These are phyloP conservation scores for Lasiodiplodia gonubiensis DNA, from an alignment of 2,329 filamentous ascomycete species.

Conservation along the genomic window DNA sequence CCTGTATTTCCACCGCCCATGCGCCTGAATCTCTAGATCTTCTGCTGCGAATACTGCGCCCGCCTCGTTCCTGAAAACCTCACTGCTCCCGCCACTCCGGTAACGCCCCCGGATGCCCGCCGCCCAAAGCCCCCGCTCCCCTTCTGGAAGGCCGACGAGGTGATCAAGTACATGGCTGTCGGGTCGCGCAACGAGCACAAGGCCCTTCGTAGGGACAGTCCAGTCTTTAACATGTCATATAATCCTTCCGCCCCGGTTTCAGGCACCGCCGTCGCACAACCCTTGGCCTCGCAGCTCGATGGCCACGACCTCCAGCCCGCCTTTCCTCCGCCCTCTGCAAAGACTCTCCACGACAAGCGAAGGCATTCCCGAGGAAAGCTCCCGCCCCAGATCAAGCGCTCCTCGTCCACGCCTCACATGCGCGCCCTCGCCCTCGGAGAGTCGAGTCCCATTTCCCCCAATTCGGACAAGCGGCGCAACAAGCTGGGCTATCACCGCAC, in stretches of 20 bases:
- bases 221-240: slow-evolving; percentile 43
- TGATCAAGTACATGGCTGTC: slow-evolving; percentile 45
- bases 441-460: slow-evolving; percentile 52
- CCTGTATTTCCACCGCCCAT: slow-evolving; percentile 13
- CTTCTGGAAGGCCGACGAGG: slow-evolving; percentile 16
- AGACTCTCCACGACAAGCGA: slow-evolving; percentile 44
- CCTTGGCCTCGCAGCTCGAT: slow-evolving; percentile 21
- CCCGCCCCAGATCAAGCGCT: slow-evolving; percentile 49
- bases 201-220: slow-evolving; percentile 44
- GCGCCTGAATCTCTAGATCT: slow-evolving; percentile 23
- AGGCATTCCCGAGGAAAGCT: slow-evolving; percentile 48
- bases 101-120: slow-evolving; percentile 22
- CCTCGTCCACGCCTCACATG: slow-evolving; percentile 56
- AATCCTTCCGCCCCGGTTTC: slow-evolving; percentile 39
- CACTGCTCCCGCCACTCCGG: slow-evolving; percentile 14
- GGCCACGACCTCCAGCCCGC: slow-evolving; percentile 18
- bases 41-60: slow-evolving; percentile 13
- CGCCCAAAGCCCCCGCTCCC: not conserved
- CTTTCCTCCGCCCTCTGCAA: slow-evolving; percentile 31
- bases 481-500: slow-evolving; percentile 96
- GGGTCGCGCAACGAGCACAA: slow-evolving; percentile 36
- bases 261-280: slow-evolving; percentile 35
- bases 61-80: slow-evolving; percentile 24
- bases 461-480: slow-evolving; percentile 75
- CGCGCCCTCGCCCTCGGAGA: slow-evolving; percentile 47